These are phyloP conservation scores for Beauveria varroae DNA, from an alignment of 2,329 filamentous ascomycete genomes.

Conservation along the genomic window DNA sequence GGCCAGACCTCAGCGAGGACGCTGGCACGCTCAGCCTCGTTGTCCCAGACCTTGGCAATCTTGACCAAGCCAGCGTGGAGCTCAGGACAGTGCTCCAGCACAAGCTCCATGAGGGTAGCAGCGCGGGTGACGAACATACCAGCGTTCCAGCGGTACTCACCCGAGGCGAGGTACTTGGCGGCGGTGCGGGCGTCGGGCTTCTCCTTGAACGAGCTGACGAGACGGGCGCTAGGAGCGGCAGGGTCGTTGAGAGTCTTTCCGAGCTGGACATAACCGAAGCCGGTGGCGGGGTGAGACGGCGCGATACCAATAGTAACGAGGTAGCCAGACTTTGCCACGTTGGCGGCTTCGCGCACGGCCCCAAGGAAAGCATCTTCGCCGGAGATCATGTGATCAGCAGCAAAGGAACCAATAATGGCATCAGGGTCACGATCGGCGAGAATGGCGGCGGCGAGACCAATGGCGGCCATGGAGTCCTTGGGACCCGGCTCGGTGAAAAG, in stretches of 20 bases:
- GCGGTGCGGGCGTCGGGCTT: constrained; percentile 21
- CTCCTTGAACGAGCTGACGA: constrained; percentile 21
- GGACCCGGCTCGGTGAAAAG: constrained; percentile 21
- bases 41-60: constrained; percentile 19
- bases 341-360: constrained; percentile 20
- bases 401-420: constrained; percentile 20
- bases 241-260: constrained; percentile 18
- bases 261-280: constrained; percentile 21
- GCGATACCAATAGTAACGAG: constrained; percentile 22
- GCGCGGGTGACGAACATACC: constrained; percentile 22
- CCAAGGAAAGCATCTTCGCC: constrained; percentile 21
- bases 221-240: constrained; percentile 16
- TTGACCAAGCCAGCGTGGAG: constrained; percentile 17
- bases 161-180: constrained; percentile 20
- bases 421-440: constrained; percentile 18
- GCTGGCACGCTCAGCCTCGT: constrained; percentile 15
- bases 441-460: constrained; percentile 20
- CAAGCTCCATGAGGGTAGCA: constrained; percentile 19
- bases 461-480: constrained; percentile 22
- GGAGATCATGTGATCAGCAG: constrained; percentile 22
- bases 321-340: constrained; percentile 20
- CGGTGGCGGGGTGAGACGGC: constrained; percentile 20
- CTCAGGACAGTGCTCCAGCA: constrained; percentile 19
- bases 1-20: constrained; percentile 20
- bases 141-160: constrained; percentile 22